Base-by-base conservation (phyloP, 495 filamentous ascomycete genomes). In the Cercophora samala region DNA sequence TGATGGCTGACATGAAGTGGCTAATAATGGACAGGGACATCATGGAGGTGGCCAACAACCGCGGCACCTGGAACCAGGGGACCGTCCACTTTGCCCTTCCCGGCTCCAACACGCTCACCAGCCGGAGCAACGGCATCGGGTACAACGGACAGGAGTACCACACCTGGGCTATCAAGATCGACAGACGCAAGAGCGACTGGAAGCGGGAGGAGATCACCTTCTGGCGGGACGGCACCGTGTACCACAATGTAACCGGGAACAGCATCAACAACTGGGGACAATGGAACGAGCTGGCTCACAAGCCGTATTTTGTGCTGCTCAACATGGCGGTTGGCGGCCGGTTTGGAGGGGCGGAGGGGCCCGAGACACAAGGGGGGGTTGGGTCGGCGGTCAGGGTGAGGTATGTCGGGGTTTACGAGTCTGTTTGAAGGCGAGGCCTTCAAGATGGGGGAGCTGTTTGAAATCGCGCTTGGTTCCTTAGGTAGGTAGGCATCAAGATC, bases 161-260 rank as follows among this genome's bases (percentile, higher is more conserved):
- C 22, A 60, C 58, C 58, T 60, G 58, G 58, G 58, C 58, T 25
- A 60, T 60, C 19, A 60, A 60, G 22, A 21, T 60, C 13, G 58
- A 60, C 58, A 21, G 58, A 8, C 58, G 58, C 5, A 24, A 60
- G 15, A 21, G 18, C 18, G 58, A 60, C 58, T 60, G 58, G 58
- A 60, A 8, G 18, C 17, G 26, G 23, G 21, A 60, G 23, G 13
- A 17, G 13, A 21, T 60, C 22, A 60, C 22, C 2, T 60, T 21
- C 21, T 60, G 26, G 22, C 58, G 58, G 21, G 58, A 60, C 58
- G 58, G 58, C 6, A 24, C 5, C 4, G 58, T 15, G n/a, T 60
- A 24, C 58, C 22, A 60, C 58, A 24, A 21, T 17, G 58, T 60
- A 5, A 60, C 58, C 4, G 58, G 58, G 2, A 25, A 17, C 13